Evolutionary conservation across 129 eudicot species (phyloP).

Genomic region (Ambrosia trifida): DNA sequence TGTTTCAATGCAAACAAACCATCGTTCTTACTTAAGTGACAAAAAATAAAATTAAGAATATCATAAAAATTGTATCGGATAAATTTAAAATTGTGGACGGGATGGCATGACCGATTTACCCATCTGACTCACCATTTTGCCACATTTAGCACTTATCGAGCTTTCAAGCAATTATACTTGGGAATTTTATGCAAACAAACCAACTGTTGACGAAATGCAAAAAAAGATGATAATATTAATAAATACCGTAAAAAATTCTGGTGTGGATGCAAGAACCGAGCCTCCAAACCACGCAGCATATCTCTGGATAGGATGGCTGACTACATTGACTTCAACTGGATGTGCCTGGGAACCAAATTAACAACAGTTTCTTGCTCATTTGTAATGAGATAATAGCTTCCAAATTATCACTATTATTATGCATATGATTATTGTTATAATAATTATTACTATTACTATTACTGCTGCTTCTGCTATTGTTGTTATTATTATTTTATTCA

Average conservation of each 20-base stretch:
- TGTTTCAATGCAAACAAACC: background rate
- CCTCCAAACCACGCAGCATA: slow-evolving; percentile 99
- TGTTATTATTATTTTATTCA: no score
- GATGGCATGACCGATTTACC: background rate
- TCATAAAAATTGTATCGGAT: background rate
- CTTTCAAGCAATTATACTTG: background rate
- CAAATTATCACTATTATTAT: background rate
- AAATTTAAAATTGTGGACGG: background rate
- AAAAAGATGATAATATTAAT: background rate
- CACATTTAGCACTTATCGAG: background rate
- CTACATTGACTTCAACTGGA: slow-evolving; percentile 99
- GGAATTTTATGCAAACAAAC: background rate
- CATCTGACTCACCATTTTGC: background rate
- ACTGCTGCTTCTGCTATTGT: no score
- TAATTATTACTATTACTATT: background rate
- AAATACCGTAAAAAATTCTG: slow-evolving; percentile 88
- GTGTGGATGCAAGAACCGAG: slow-evolving; percentile 96
- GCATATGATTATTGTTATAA: background rate
- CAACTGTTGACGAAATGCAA: background rate
- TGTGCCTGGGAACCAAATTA: slow-evolving; percentile 56
- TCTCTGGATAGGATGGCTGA: slow-evolving; percentile 96
- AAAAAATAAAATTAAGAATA: background rate
- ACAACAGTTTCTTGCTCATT: background rate
- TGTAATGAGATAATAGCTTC: slow-evolving; percentile 8
- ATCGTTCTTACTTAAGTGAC: background rate